Base-by-base conservation (phyloP, 2,329 filamentous ascomycete genomes). In the Sarocladiaceae sp. region DNA sequence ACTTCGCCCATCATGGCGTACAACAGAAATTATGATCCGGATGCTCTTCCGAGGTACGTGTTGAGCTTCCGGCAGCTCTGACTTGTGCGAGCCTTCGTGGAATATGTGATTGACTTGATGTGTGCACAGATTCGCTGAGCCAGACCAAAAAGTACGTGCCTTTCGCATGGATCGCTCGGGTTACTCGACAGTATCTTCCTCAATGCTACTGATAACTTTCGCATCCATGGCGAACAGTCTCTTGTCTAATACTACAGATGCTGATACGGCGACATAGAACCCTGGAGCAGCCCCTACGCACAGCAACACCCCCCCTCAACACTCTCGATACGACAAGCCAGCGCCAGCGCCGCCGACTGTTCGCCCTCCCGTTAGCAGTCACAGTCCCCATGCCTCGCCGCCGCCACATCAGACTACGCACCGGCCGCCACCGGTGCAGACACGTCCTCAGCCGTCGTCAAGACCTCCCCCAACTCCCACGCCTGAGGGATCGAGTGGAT, bases 1-100 rank as follows among this genome's bases (percentile, higher is more conserved):
- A 10, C 18, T 48, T 26, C 33, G 25, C n/a, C 33, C 29, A 25
- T 31, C 36, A 97, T 97, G 93, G 93, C 93, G 53, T 97, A 97
- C 79, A 96, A 96, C 73, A 85, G 84, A 69, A 83, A 87, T 52
- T 94, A 91, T 75, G 96, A 99, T 70, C 92, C 92, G 29, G 93
- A 99, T 76, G 89, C 91, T 66, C 83, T 99, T 58, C 93, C 93
- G 66, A 90, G 90, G 88, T 94, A 79, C 74, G 86, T 71, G 37
- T 29, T 22, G n/a, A n/a, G n/a, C n/a, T n/a, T n/a, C n/a, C n/a
- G n/a, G n/a, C n/a, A n/a, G n/a, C n/a, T n/a, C n/a, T n/a, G n/a
- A n/a, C n/a, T n/a, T n/a, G n/a, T n/a, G n/a, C n/a, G n/a, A n/a
- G n/a, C n/a, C n/a, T n/a, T n/a, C n/a, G n/a, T n/a, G n/a, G n/a